A percentile compares a stretch with the other conserved stretches of the same genome.
phyloP scores from a whole-genome alignment of 2,329 filamentous ascomycete species.

The Phialophora tarda region DNA sequence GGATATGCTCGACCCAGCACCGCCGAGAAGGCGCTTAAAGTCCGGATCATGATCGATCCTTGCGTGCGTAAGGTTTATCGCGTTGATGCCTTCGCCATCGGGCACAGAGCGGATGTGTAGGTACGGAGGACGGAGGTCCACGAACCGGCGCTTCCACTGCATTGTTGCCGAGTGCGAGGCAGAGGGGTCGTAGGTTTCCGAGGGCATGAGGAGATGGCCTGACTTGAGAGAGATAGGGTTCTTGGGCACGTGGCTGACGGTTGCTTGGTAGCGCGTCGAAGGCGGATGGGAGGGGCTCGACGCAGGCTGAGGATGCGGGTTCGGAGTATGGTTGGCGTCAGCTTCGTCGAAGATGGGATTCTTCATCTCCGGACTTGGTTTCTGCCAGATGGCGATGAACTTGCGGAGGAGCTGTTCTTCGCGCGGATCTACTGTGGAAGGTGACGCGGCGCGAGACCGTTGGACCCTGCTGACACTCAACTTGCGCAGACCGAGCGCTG shows the following conservation, averaged over 20 bases:
- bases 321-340: constrained; percentile 49
- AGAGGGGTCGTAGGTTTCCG: constrained; percentile 61
- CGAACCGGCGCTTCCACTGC: constrained; percentile 89
- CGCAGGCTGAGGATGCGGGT: constrained; percentile 24
- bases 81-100: constrained; percentile 86
- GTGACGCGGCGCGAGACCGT: constrained; percentile 29
- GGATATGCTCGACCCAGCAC: constrained; percentile 40
- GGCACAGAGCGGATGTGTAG: constrained; percentile 84
- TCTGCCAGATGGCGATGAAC: constrained; percentile 40
- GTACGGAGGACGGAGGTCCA: constrained; percentile 89
- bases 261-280: constrained; percentile 72
- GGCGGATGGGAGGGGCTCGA: constrained; percentile 44
- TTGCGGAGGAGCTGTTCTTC: constrained; percentile 51
- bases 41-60: constrained; percentile 92
- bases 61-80: constrained; percentile 86
- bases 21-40: constrained; percentile 75
- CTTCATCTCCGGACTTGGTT: constrained; percentile 45
- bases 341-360: constrained; percentile 52
- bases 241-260: constrained; percentile 77
- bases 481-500: constrained; percentile 50
- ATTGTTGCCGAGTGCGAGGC: constrained; percentile 59
- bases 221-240: constrained; percentile 82
- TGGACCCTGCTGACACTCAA: constrained; percentile 39
- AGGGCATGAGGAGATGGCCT: constrained; percentile 84
- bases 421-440: constrained; percentile 23